Conservation (phyloP, 1,284 basidiomycete genomes). For the Marasmius oreades region DNA sequence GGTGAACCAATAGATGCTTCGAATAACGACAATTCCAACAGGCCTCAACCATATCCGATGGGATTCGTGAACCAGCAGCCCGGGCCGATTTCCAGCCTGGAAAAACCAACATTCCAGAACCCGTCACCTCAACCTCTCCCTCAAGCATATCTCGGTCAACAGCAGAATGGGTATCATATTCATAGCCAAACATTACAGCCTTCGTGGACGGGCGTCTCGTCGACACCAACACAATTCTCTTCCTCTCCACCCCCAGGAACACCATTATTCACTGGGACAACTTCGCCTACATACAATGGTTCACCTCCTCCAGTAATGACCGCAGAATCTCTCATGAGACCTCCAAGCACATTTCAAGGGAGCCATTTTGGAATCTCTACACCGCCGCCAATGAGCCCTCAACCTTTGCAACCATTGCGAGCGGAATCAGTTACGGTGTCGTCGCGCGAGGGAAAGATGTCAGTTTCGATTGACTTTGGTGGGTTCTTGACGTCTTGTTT, state of each 20-base stretch:
- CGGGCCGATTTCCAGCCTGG: constrained; percentile 32
- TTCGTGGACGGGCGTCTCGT: constrained; percentile 27
- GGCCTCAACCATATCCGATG: constrained; percentile 13
- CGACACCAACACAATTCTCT: constrained; percentile 10
- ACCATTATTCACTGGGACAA: not conserved
- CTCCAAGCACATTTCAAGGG: constrained; percentile 11
- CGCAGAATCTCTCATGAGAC: constrained; percentile 21
- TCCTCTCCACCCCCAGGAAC: constrained; percentile 15
- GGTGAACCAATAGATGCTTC: constrained; percentile 35
- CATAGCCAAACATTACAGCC: constrained; percentile 9
- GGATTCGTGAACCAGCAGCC: constrained; percentile 52
- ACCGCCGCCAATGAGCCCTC: constrained; percentile 21
- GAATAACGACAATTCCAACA: constrained; percentile 32
- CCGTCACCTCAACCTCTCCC: constrained; percentile 43
- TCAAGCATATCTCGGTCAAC: constrained; percentile 28
- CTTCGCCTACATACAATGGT: constrained; percentile 2
- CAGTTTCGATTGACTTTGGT: constrained; percentile 80
- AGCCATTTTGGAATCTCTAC: constrained; percentile 17
- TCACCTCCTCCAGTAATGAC: constrained; percentile 13
- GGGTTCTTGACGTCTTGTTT: constrained; percentile 18
- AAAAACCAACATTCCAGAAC: constrained; percentile 32
- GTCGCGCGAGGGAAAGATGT: constrained; percentile 62
- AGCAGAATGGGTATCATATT: constrained; percentile 22
- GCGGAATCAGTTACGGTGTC: constrained; percentile 10
- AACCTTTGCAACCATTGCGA: constrained; percentile 9